phyloP scores from a whole-genome alignment of 2,329 filamentous ascomycete genomes.

The Pseudofabraea citricarpa region DNA sequence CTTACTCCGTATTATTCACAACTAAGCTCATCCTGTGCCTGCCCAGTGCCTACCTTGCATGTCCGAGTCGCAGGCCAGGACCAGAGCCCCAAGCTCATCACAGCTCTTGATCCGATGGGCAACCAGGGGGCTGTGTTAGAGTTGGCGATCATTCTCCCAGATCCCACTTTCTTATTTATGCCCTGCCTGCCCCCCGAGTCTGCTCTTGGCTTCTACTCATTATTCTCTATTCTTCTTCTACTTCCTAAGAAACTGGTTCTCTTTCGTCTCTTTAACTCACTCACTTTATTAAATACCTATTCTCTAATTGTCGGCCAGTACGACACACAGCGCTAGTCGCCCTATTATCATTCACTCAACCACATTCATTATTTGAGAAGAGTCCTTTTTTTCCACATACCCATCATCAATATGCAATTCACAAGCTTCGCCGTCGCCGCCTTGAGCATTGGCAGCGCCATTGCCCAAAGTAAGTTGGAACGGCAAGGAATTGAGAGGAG shows the following conservation, averaged over 20 bases:
- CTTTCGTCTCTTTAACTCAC: constrained; percentile 1
- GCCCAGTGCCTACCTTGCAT: background rate
- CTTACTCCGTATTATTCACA: constrained; percentile 1
- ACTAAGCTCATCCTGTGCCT: no score
- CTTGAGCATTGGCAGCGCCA: constrained; percentile 22
- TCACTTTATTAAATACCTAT: constrained; percentile 7
- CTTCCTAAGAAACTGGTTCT: background rate
- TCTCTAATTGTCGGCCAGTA: constrained; percentile 29
- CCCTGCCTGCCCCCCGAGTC: constrained; percentile 8
- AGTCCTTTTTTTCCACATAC: constrained; percentile 10
- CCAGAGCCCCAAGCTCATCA: no score
- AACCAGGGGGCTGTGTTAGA: constrained; percentile 5
- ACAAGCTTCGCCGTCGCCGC: constrained; percentile 22
- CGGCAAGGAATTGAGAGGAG: background rate
- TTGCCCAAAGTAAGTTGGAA: constrained; percentile 22
- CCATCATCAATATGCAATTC: constrained; percentile 27
- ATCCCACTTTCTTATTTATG: constrained; percentile 19
- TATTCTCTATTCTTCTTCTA: constrained; percentile 8
- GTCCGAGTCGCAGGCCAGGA: no score
- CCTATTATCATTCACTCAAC: constrained; percentile 5
- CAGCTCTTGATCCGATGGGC: no score
- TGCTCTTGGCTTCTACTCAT: background rate
- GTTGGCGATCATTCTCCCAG: constrained; percentile 15
- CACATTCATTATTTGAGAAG: constrained; percentile 16
- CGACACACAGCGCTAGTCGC: constrained; percentile 28